A percentile compares a stretch with the other conserved stretches of the same genome.
phyloP scores from a whole-genome alignment of 768 basidiomycete species.

The Exidia glandulosa region DNA sequence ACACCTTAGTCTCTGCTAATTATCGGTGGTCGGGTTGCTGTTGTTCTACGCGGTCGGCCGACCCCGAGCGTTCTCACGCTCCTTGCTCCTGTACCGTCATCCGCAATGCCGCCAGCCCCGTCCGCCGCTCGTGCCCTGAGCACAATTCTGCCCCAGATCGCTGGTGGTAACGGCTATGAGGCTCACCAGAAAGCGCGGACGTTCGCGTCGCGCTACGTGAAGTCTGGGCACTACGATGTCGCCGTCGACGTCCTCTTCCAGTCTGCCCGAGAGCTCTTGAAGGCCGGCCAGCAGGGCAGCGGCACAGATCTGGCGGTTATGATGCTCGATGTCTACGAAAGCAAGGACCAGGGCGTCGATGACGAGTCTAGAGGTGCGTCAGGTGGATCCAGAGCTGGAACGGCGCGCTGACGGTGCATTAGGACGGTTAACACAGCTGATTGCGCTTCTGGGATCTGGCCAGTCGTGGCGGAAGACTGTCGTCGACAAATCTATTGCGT shows the following conservation, averaged over 20 bases:
- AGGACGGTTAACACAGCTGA: constrained; percentile 86
- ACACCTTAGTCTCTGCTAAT: no score
- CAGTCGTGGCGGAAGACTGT: constrained; percentile 88
- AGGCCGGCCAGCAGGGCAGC: constrained; percentile 78
- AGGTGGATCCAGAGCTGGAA: no score
- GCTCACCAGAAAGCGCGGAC: constrained; percentile 97
- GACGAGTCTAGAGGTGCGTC: constrained; percentile 72
- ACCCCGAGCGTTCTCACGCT: no score
- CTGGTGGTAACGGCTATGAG: constrained; percentile 66
- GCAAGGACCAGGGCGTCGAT: constrained; percentile 55
- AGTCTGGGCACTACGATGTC: constrained; percentile 61
- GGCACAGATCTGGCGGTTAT: constrained; percentile 78
- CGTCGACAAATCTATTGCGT: constrained; percentile 72
- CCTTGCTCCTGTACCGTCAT: no score
- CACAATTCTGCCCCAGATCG: constrained; percentile 65
- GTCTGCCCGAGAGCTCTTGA: constrained; percentile 76
- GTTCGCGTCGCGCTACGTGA: constrained; percentile 79
- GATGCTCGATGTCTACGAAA: constrained; percentile 75
- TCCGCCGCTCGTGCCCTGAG: constrained; percentile 41
- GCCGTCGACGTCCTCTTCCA: constrained; percentile 93
- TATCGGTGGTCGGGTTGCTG: no score
- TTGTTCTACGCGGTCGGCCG: no score
- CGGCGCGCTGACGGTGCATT: background rate
- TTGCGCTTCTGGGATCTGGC: constrained; percentile 67
- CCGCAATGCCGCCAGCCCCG: no score